Evolutionary conservation across 2,329 filamentous ascomycete species (phyloP), one percentile per base, ranked within the genome.

Genomic region (Paecilomyces sp.): DNA sequence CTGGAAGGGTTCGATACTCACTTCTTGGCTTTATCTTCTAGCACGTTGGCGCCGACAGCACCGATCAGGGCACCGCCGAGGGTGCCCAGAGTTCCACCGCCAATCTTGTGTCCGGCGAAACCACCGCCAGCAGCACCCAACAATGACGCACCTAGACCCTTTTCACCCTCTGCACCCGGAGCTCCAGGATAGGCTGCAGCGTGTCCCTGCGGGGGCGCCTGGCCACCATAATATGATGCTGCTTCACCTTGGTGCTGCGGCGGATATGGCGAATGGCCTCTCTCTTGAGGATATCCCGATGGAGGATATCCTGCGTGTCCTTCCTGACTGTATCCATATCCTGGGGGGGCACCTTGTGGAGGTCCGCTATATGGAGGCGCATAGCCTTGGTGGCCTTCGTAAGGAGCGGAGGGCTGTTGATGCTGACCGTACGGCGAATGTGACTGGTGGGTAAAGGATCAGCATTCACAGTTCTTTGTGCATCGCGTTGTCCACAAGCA

Each of bases 61-160:
- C 74, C 74, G 28, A 68, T 62, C 36, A 74, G 60, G 22, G 69
- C 67, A 50, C 74, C 74, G 6, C 70, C 74, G 1, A 71, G 62
- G 0, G 69, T 71, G 2, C 69, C 70, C 34, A 76, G 53, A 7
- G 66, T 50, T 6, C 71, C 73, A 13, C 70, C 71, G 3, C 71
- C 72, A n/a, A 74, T 54, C 54, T 75, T 72, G 53, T 74, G 69
- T 7, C 71, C 72, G 2, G 71, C 52, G 55, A 73, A 68, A 1
- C 71, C 74, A 55, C 75, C 75, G 3, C 70, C 73, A 0, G 72
- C 72, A 41, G 69, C 74, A 25, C 76, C 76, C 31, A 75, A 55
- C 9, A 76, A 60, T 2, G 74, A 72, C 11, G 74, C 69, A 1
- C 71, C 74, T 11, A 77, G 61, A 18, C 72, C 71, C 52, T 68